These are phyloP conservation scores for Globisporangium polare DNA, from an alignment of 352 stramenopile genomes.

Conservation along the genomic window DNA sequence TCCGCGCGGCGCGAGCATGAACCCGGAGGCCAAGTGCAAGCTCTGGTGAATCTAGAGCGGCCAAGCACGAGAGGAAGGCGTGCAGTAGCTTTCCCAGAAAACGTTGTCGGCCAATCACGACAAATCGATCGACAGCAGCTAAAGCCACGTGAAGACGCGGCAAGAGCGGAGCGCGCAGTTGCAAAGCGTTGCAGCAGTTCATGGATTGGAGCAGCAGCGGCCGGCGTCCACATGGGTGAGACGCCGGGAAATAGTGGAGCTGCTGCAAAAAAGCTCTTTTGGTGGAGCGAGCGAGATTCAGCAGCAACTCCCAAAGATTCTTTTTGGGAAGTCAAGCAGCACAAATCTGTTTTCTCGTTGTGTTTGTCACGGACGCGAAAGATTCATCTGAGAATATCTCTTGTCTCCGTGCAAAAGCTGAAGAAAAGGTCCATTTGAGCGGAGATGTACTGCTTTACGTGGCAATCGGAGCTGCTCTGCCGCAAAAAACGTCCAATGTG, in stretches of 20 bases:
- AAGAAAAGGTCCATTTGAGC: not conserved
- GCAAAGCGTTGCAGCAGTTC: not conserved
- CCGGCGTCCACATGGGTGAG: not conserved
- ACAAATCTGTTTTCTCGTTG: conserved; percentile 3
- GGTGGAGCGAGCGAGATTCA: not conserved
- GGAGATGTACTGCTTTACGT: not conserved
- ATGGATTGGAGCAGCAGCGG: not conserved
- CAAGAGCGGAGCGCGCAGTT: not conserved
- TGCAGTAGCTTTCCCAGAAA: no score
- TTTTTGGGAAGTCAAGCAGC: not conserved
- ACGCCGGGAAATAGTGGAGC: not conserved
- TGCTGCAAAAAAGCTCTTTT: not conserved
- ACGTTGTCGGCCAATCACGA: no score
- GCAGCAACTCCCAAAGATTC: not conserved
- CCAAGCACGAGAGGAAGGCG: not conserved
- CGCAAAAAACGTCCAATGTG: not conserved
- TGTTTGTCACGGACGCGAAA: not conserved
- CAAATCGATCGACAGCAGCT: no score
- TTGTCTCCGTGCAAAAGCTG: not conserved
- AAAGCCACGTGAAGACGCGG: no score
- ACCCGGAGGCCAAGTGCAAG: conserved; percentile 60
- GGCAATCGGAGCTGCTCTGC: no score
- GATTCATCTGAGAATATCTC: not conserved
- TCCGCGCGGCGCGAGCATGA: conserved; percentile 51
- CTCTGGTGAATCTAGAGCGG: conserved; percentile 36